Evolutionary conservation across 495 filamentous ascomycete genomes (phyloP).

Genomic region (Penicillium samsonianum): DNA sequence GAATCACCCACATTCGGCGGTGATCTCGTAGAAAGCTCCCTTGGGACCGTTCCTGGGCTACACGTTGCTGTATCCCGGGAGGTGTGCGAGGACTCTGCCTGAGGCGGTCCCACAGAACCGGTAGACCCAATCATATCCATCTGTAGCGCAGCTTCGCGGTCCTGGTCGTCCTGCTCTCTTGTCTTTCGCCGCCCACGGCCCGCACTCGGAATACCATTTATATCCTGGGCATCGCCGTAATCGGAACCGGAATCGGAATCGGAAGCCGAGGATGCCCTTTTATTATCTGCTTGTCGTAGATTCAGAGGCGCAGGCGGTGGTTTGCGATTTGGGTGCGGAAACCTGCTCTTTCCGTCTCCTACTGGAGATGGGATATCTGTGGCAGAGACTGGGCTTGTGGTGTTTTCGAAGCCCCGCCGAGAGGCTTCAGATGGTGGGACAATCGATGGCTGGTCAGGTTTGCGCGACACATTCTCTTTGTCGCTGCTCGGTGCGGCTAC

Average conservation of each 20-base stretch:
- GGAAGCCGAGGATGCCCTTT: slow-evolving; percentile 47
- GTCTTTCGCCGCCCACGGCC: slow-evolving; percentile 82
- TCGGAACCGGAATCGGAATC: slow-evolving; percentile 78
- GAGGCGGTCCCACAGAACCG: slow-evolving; percentile 62
- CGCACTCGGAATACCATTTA: slow-evolving; percentile 58
- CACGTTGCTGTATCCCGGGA: slow-evolving; percentile 17
- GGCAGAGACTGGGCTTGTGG: slow-evolving; percentile 23
- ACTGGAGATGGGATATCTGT: slow-evolving; percentile 19
- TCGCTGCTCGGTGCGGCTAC: slow-evolving; percentile 9
- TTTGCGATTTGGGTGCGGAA: slow-evolving; percentile 67
- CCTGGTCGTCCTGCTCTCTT: slow-evolving; percentile 81
- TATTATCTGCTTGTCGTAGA: slow-evolving; percentile 53
- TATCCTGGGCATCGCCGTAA: slow-evolving; percentile 74
- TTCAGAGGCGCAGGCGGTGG: slow-evolving; percentile 83
- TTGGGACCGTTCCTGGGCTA: slow-evolving; percentile 24
- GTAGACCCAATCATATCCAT: slow-evolving; percentile 59
- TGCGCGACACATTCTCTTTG: background rate
- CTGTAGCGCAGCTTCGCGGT: slow-evolving; percentile 65
- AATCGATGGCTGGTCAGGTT: slow-evolving; percentile 8
- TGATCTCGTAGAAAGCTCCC: slow-evolving; percentile 30
- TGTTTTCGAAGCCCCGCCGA: slow-evolving; percentile 4
- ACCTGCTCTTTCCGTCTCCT: slow-evolving; percentile 23
- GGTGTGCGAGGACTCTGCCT: slow-evolving; percentile 8
- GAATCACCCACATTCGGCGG: slow-evolving; percentile 31
- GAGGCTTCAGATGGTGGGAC: slow-evolving; percentile 12